Conservation (phyloP, 768 basidiomycete genomes). For the Candolleomyces eurysporus region DNA sequence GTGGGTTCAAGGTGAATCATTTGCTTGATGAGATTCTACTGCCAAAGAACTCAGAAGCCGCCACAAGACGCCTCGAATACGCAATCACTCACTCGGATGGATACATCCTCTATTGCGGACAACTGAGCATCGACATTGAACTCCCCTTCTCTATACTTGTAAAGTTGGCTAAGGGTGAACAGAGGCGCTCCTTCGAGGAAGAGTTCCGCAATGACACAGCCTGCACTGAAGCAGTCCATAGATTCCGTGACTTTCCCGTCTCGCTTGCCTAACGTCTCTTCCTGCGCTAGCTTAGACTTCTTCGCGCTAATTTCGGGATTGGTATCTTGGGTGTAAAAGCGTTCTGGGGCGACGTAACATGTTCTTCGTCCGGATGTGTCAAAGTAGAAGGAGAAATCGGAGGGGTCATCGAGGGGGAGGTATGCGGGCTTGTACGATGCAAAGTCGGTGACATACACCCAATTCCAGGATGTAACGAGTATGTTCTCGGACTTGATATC, state of each 20-base stretch:
- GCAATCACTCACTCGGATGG: slow-evolving; percentile 64
- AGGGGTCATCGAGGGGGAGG: slow-evolving; percentile 93
- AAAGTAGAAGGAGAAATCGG: slow-evolving; percentile 97
- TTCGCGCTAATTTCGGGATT: slow-evolving; percentile 70
- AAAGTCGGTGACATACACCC: slow-evolving; percentile 94
- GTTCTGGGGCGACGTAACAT: slow-evolving; percentile 94
- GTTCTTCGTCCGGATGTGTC: slow-evolving; percentile 92
- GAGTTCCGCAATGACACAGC: slow-evolving; percentile 94
- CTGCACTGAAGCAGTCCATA: slow-evolving; percentile 96
- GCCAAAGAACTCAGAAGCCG: slow-evolving; percentile 20
- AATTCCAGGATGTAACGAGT: slow-evolving; percentile 94
- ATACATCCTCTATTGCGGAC: slow-evolving; percentile 72
- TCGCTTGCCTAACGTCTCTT: slow-evolving; percentile 59
- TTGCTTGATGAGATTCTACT: slow-evolving; percentile 78
- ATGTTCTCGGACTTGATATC: slow-evolving; percentile 98
- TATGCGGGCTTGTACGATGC: slow-evolving; percentile 94
- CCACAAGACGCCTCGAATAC: slow-evolving; percentile 3
- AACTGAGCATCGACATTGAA: slow-evolving; percentile 72
- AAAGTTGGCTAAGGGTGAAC: slow-evolving; percentile 92
- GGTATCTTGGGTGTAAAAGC: slow-evolving; percentile 78
- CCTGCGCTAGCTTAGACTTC: slow-evolving; percentile 53
- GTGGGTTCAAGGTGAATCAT: slow-evolving; percentile 86
- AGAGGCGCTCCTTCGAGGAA: slow-evolving; percentile 92
- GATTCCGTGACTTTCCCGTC: slow-evolving; percentile 87
- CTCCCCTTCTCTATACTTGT: slow-evolving; percentile 89